A percentile compares a stretch with the other conserved stretches of the same genome.
Conservation (phyloP, 106 monocot genomes). For the Allium fistulosum region DNA sequence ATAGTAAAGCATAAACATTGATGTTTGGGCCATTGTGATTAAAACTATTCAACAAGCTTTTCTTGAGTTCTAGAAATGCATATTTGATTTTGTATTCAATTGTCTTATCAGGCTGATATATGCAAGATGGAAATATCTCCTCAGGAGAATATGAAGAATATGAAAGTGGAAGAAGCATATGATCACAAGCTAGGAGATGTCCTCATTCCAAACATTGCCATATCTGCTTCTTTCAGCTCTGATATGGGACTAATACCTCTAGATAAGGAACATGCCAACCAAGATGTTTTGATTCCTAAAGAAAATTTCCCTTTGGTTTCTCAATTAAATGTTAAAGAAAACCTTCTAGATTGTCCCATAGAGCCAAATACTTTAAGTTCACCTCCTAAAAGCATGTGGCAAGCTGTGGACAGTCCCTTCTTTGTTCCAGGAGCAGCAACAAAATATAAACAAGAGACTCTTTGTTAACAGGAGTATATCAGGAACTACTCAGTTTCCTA, state of each 20-base stretch:
- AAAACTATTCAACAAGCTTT: no score
- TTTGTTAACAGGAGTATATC: no score
- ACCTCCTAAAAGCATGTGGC: no score
- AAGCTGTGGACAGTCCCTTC: background rate
- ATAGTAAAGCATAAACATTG: no score
- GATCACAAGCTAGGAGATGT: slow-evolving; percentile 1
- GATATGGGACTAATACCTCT: no score
- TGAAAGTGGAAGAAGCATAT: slow-evolving; percentile 10
- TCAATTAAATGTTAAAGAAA: slow-evolving; percentile 16
- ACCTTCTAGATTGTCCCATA: background rate
- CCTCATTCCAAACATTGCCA: slow-evolving; percentile 11
- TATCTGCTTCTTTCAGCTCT: background rate
- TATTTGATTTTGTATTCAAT: no score
- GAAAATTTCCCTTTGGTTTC: slow-evolving; percentile 2
- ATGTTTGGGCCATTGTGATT: no score
- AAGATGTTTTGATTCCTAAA: slow-evolving; percentile 7
- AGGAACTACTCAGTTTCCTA: no score
- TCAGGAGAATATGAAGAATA: background rate
- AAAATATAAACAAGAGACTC: no score
- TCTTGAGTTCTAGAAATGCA: no score
- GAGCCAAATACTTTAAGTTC: slow-evolving; percentile 10
- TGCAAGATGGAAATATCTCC: no score
- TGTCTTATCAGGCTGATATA: no score
- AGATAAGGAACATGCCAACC: slow-evolving; percentile 3
- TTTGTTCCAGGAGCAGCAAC: slow-evolving; percentile 23